These are phyloP conservation scores for Mortierella sp. DNA, from an alignment of 371 early-diverging fungal species.

Conservation along the genomic window DNA sequence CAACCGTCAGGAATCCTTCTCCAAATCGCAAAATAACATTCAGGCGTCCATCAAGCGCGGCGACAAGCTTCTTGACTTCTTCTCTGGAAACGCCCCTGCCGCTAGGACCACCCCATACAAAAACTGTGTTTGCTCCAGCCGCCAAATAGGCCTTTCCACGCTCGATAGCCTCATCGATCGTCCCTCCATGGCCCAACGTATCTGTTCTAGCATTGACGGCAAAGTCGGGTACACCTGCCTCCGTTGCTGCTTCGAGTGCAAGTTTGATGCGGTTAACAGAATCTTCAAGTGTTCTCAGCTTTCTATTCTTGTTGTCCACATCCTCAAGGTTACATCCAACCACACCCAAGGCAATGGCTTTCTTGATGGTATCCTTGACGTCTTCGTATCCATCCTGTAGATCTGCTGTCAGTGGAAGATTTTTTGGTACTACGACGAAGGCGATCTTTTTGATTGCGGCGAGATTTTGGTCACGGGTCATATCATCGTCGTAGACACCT, in stretches of 20 bases:
- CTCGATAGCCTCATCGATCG: slow-evolving; percentile 47
- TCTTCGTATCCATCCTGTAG: slow-evolving; percentile 50
- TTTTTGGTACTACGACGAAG: slow-evolving; percentile 18
- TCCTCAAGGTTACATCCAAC: slow-evolving; percentile 52
- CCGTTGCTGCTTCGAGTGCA: slow-evolving; percentile 37
- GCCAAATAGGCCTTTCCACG: slow-evolving; percentile 52
- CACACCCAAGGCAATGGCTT: slow-evolving; percentile 32
- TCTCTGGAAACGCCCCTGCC: slow-evolving; percentile 37
- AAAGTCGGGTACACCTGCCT: slow-evolving; percentile 53
- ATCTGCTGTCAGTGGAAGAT: slow-evolving; percentile 32
- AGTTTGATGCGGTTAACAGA: slow-evolving; percentile 33
- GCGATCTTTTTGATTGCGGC: slow-evolving; percentile 40
- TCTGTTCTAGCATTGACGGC: slow-evolving; percentile 59
- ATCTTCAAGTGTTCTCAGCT: slow-evolving; percentile 33
- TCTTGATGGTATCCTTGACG: slow-evolving; percentile 31
- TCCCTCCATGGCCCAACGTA: slow-evolving; percentile 31
- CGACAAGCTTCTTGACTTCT: slow-evolving; percentile 30
- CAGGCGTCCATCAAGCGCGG: slow-evolving; percentile 34
- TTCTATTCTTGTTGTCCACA: slow-evolving; percentile 19
- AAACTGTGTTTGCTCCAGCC: slow-evolving; percentile 57
- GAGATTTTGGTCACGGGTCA: slow-evolving; percentile 30
- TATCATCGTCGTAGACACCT: slow-evolving; percentile 39
- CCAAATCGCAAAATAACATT: slow-evolving; percentile 30
- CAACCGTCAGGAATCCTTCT: slow-evolving; percentile 31
- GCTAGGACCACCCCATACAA: slow-evolving; percentile 50